Evolutionary conservation across 2,329 filamentous ascomycete species (phyloP).

Genomic region (Apiospora aurea): DNA sequence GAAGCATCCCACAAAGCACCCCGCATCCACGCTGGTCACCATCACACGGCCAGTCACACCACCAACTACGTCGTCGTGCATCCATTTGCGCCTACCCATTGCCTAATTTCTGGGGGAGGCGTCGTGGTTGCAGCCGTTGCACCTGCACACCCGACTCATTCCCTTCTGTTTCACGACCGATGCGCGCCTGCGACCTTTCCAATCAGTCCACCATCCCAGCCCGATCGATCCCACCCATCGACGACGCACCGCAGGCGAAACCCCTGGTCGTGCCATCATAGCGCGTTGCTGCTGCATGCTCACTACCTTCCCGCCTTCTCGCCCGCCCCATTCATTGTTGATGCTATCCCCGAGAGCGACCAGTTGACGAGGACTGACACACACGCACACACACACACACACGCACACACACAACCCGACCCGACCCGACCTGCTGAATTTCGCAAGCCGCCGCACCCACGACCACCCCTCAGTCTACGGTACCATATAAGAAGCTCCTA

Average conservation of each 20-base stretch:
- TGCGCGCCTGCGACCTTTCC: background rate
- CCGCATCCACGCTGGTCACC: slow-evolving; percentile 5
- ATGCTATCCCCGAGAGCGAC: slow-evolving; percentile 1
- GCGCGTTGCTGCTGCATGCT: background rate
- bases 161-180: background rate
- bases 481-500: background rate
- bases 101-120: background rate
- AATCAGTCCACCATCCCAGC: background rate
- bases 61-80: slow-evolving; percentile 20
- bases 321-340: background rate
- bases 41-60: slow-evolving; percentile 1
- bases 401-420: background rate
- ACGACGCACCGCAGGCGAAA: background rate
- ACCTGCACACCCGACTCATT: background rate
- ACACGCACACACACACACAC: no score
- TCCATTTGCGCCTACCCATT: background rate
- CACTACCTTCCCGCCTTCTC: background rate
- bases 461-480: background rate
- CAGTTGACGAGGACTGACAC: background rate
- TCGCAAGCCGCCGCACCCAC: background rate
- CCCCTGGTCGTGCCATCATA: slow-evolving; percentile 17
- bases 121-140: background rate
- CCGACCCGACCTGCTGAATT: background rate
- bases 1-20: background rate
- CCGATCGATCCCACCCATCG: background rate